Evolutionary conservation across 192 early-diverging fungal genomes (phyloP).

Genomic region (Coemansia sp.): DNA sequence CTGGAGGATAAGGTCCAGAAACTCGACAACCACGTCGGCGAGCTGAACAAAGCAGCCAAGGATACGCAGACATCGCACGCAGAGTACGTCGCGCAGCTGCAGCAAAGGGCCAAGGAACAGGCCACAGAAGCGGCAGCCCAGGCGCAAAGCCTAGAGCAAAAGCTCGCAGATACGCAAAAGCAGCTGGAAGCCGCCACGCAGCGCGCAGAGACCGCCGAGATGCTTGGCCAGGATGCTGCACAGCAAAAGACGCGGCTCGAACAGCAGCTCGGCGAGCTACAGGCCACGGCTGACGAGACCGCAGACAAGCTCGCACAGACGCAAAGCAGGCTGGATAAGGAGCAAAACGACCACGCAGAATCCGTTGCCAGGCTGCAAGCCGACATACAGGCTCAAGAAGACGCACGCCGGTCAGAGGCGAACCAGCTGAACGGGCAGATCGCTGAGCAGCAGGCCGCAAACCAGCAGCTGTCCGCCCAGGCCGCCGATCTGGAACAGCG

Average conservation of each 20-base stretch:
- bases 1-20: not conserved
- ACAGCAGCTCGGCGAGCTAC: conserved; percentile 1
- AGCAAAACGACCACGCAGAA: conserved; percentile 12
- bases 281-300: conserved; percentile 1
- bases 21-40: conserved; percentile 4
- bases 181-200: conserved; percentile 5
- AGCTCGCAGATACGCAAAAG: not conserved
- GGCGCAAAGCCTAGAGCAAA: not conserved
- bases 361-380: not conserved
- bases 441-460: conserved; percentile 3
- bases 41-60: not conserved
- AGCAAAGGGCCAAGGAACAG: not conserved
- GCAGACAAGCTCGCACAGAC: conserved; percentile 3
- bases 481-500: conserved; percentile 13
- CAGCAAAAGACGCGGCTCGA: conserved; percentile 1
- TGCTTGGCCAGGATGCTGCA: not conserved
- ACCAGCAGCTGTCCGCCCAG: conserved; percentile 5
- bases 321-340: conserved; percentile 13
- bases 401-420: conserved; percentile 8
- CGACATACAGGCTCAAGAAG: conserved; percentile 4
- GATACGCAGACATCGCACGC: too few relatives aligned
- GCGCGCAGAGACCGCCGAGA: conserved; percentile 15
- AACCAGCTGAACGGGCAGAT: conserved; percentile 10
- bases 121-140: not conserved
- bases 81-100: not conserved